phyloP scores from a whole-genome alignment of 192 early-diverging fungal species.

The Tieghemiomyces parasiticus region DNA sequence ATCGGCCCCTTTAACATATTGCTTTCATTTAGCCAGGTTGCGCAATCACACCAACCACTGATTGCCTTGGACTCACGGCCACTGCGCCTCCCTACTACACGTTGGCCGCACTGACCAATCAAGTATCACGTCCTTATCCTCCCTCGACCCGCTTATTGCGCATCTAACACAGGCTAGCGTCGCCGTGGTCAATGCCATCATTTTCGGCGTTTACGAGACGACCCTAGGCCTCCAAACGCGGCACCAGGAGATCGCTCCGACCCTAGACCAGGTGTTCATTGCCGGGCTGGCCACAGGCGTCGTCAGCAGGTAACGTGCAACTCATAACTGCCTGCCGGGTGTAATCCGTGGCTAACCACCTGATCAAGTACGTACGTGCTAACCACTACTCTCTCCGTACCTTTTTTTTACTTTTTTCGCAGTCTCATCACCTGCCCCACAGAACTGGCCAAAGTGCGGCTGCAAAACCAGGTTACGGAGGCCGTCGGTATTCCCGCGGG shows the following conservation, averaged over 20 bases:
- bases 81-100: neutral
- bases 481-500: neutral
- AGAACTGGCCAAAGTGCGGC: slow-evolving; percentile 38
- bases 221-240: slow-evolving; percentile 31
- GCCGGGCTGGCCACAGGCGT: slow-evolving; percentile 36
- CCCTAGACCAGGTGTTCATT: slow-evolving; percentile 28
- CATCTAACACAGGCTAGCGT: slow-evolving; percentile 29
- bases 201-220: slow-evolving; percentile 36
- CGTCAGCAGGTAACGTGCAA: slow-evolving; percentile 29
- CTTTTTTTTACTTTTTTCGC: neutral
- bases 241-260: slow-evolving; percentile 19
- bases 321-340: neutral
- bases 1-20: slow-evolving; percentile 8
- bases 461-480: slow-evolving; percentile 31
- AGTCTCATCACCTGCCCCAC: slow-evolving; percentile 42
- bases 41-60: too few relatives aligned
- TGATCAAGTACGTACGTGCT: neutral
- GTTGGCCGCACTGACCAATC: neutral
- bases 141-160: neutral
- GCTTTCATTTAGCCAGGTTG: slow-evolving; percentile 11
- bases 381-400: neutral
- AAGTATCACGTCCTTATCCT: slow-evolving; percentile 1
- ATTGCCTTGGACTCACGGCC: neutral
- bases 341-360: neutral
- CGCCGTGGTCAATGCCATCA: slow-evolving; percentile 33